A percentile compares a stretch with the other conserved stretches of the same genome.
Evolutionary conservation across 2,329 filamentous ascomycete genomes (phyloP).

Genomic region (Capronia coronata): DNA sequence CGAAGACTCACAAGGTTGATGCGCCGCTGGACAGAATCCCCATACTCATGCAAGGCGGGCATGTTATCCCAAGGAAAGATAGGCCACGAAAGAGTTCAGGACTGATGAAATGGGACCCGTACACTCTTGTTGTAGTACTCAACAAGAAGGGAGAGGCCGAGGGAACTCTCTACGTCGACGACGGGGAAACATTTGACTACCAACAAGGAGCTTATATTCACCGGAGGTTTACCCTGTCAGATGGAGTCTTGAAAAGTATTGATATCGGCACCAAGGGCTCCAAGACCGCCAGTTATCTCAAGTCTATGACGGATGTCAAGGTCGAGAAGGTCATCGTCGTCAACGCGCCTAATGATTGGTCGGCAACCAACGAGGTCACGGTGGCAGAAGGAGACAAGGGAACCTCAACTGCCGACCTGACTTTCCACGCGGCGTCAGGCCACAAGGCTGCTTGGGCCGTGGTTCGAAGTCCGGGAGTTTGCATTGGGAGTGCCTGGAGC

Average conservation of each 20-base stretch:
- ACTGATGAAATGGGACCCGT: slow-evolving; percentile 90
- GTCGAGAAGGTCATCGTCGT: slow-evolving; percentile 83
- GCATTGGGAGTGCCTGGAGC: slow-evolving; percentile 59
- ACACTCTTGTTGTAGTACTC: slow-evolving; percentile 77
- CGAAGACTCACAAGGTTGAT: slow-evolving; percentile 61
- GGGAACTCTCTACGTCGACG: slow-evolving; percentile 83
- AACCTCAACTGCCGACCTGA: slow-evolving; percentile 48
- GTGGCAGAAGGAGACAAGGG: slow-evolving; percentile 42
- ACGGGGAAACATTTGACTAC: slow-evolving; percentile 88
- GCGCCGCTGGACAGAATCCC: slow-evolving; percentile 83
- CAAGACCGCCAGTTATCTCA: slow-evolving; percentile 66
- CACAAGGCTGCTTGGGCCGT: slow-evolving; percentile 57
- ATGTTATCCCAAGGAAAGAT: slow-evolving; percentile 86
- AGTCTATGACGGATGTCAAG: slow-evolving; percentile 67
- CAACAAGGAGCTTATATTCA: slow-evolving; percentile 82
- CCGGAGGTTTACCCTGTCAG: slow-evolving; percentile 64
- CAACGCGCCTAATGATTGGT: slow-evolving; percentile 69
- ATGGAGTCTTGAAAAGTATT: slow-evolving; percentile 59
- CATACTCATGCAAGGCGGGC: slow-evolving; percentile 83
- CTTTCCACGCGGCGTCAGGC: slow-evolving; percentile 53
- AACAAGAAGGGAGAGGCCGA: slow-evolving; percentile 63
- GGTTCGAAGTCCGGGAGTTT: slow-evolving; percentile 56
- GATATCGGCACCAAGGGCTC: slow-evolving; percentile 57
- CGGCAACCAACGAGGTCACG: slow-evolving; percentile 52
- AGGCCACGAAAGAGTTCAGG: slow-evolving; percentile 75